Conservation (phyloP, 352 stramenopile species). For the Phytophthora macrochlamydospora region DNA sequence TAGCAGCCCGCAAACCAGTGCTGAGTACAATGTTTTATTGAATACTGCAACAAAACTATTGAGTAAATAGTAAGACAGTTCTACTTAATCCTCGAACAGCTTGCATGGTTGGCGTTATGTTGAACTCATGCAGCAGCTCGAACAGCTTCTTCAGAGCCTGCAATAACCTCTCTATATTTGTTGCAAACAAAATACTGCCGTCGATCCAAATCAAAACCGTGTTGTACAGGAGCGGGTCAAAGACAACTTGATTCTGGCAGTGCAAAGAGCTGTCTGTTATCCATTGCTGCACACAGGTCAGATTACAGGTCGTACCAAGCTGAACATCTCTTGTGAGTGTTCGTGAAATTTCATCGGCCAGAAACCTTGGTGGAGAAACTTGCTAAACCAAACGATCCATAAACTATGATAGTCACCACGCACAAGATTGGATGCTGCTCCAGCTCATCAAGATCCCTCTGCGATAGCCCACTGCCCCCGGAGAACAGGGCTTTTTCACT, state of each 20-base stretch:
- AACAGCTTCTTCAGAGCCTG: constrained; percentile 12
- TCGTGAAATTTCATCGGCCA: constrained; percentile 18
- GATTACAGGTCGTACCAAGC: constrained; percentile 20
- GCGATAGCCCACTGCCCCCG: constrained; percentile 20
- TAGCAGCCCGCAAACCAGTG: no score
- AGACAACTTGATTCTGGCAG: constrained; percentile 4
- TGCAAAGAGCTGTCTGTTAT: neutral
- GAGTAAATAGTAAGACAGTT: constrained; percentile 8
- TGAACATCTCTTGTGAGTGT: constrained; percentile 13
- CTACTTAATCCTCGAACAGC: constrained; percentile 11
- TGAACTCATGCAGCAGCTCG: neutral
- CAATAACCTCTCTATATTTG: constrained; percentile 10
- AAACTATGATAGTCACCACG: constrained; percentile 4
- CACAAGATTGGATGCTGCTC: constrained; percentile 10
- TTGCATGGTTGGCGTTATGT: constrained; percentile 24
- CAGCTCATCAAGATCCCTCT: constrained; percentile 7
- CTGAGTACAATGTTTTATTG: no score
- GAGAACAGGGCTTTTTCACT: no score
- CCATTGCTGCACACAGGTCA: neutral
- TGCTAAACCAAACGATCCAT: neutral
- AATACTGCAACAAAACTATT: no score
- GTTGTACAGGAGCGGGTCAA: constrained; percentile 12
- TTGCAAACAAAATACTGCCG: constrained; percentile 23
- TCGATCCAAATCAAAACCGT: constrained; percentile 25
- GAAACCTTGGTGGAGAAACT: constrained; percentile 24